A percentile compares a stretch with the other conserved stretches of the same genome.
Conservation (phyloP, 495 filamentous ascomycete genomes). For the Daldinia loculata region DNA sequence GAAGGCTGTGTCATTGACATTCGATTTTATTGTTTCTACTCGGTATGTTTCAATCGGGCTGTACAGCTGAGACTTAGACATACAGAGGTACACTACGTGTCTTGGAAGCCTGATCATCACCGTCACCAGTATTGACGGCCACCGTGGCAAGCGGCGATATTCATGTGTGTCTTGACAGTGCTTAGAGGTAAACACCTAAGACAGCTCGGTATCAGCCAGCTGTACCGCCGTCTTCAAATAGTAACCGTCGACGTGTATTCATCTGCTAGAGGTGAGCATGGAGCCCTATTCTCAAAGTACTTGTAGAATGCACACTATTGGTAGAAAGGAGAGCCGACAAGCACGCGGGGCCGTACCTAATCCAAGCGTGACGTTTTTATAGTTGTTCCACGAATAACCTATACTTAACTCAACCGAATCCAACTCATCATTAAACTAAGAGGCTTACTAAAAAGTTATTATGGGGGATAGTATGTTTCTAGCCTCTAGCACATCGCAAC, state of each 20-base stretch:
- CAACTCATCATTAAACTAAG: neutral
- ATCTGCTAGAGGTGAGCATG: neutral
- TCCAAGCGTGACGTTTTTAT: neutral
- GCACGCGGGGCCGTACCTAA: neutral
- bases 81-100: slow-evolving; percentile 17
- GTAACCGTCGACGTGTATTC: neutral
- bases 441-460: neutral
- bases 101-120: slow-evolving; percentile 16
- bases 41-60: slow-evolving; percentile 32
- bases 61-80: slow-evolving; percentile 29
- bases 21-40: slow-evolving; percentile 2
- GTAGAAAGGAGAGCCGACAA: neutral
- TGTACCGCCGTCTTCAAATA: neutral
- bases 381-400: neutral
- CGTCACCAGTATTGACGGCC: slow-evolving; percentile 9
- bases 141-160: slow-evolving; percentile 24
- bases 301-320: neutral
- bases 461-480: neutral
- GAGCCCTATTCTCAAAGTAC: neutral
- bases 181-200: neutral
- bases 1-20: slow-evolving; percentile 7
- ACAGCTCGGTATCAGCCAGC: neutral
- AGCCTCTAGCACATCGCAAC: neutral
- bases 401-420: neutral
- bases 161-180: neutral